Evolutionary conservation across 768 basidiomycete genomes (phyloP).

Genomic region (Boletus vermiculosoides): DNA sequence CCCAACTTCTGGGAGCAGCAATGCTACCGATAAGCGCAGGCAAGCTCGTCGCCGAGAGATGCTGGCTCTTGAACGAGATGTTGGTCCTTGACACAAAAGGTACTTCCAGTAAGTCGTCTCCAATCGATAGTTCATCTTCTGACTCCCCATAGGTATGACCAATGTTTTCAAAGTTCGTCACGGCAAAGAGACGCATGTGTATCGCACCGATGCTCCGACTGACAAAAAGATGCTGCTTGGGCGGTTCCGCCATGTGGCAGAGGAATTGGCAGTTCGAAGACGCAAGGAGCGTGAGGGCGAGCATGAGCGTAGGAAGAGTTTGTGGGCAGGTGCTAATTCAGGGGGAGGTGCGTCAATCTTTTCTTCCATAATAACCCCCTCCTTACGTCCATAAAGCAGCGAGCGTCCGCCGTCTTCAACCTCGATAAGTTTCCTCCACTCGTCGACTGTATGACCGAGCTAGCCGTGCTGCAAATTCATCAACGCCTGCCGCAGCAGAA

Average conservation of each 20-base stretch:
- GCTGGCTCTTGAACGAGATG: slow-evolving; percentile 93
- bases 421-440: slow-evolving; percentile 51
- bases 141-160: slow-evolving; percentile 57
- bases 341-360: slow-evolving; percentile 37
- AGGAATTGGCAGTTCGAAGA: slow-evolving; percentile 84
- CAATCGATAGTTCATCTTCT: background rate
- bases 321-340: slow-evolving; percentile 54
- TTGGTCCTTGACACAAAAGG: slow-evolving; percentile 96
- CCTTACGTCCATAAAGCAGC: slow-evolving; percentile 21
- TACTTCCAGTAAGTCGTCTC: slow-evolving; percentile 67
- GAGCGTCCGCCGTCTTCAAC: slow-evolving; percentile 35
- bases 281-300: slow-evolving; percentile 94
- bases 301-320: slow-evolving; percentile 80
- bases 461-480: slow-evolving; percentile 54
- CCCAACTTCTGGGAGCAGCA: slow-evolving; percentile 61
- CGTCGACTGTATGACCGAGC: slow-evolving; percentile 76
- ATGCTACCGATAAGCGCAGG: slow-evolving; percentile 56
- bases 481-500: slow-evolving; percentile 28
- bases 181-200: slow-evolving; percentile 93
- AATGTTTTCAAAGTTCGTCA: slow-evolving; percentile 96
- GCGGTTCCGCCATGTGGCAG: slow-evolving; percentile 89
- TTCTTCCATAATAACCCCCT: background rate
- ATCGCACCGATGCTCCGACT: slow-evolving; percentile 73
- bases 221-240: slow-evolving; percentile 87
- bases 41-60: slow-evolving; percentile 88